Percentiles rank a stretch among this genome's conserved stretches.
phyloP scores from a whole-genome alignment of 169 alveolate species.

The Perkinsus chesapeaki region DNA sequence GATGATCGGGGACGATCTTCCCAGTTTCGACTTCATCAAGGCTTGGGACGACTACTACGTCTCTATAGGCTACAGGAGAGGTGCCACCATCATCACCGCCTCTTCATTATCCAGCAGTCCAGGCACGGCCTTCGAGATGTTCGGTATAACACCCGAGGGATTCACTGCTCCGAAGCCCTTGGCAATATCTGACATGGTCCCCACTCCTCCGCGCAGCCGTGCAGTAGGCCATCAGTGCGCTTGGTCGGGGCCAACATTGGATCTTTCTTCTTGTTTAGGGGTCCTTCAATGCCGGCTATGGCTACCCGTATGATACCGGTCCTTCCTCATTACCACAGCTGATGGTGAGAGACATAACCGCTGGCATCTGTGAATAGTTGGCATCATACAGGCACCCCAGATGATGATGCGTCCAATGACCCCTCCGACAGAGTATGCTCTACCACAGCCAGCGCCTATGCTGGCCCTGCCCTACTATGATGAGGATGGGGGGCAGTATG shows the following conservation, averaged over 20 bases:
- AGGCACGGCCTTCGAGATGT: not conserved
- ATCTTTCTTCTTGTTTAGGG: not conserved
- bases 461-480: not conserved
- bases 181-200: not conserved
- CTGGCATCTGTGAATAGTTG: not conserved
- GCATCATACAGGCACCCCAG: not conserved
- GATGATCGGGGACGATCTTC: not conserved
- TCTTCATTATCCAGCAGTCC: not conserved
- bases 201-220: not conserved
- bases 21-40: not conserved
- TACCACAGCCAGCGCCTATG: not conserved
- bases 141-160: not conserved
- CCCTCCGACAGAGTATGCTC: not conserved
- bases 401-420: not conserved
- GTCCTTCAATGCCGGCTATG: not conserved
- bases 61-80: not conserved
- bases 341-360: not conserved
- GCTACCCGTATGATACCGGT: not conserved
- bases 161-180: not conserved
- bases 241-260: not conserved
- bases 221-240: not conserved
- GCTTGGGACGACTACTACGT: not conserved
- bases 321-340: not conserved
- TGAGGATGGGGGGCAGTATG: not conserved
- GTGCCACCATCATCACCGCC: not conserved